phyloP scores from a whole-genome alignment of 441 rosid species.

The Pelargonium australe region DNA sequence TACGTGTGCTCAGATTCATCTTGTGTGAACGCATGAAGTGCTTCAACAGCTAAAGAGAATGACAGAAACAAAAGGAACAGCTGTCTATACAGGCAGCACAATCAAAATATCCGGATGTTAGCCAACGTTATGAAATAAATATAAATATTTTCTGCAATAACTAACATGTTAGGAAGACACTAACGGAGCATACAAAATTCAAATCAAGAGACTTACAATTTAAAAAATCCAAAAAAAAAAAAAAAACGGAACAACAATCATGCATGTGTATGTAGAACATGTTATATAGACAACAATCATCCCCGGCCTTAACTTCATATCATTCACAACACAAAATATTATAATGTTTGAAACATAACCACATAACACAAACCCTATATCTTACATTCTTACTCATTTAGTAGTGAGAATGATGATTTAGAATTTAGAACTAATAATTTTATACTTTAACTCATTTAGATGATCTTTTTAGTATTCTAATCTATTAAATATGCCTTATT shows the following conservation, averaged over 20 bases:
- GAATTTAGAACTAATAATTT: too few species aligned
- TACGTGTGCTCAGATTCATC: conserved; percentile 97
- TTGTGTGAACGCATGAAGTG: conserved; percentile 95
- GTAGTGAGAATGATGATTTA: too few species aligned
- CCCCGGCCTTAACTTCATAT: neutral
- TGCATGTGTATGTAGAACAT: neutral
- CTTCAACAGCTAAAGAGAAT: conserved; percentile 94
- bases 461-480: too few species aligned
- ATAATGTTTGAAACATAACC: neutral
- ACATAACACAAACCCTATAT: neutral
- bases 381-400: neutral
- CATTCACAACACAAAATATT: neutral
- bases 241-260: neutral
- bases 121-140: conserved; percentile 18
- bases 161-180: neutral
- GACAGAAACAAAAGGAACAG: conserved; percentile 97
- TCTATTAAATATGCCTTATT: too few species aligned
- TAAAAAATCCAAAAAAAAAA: too few species aligned
- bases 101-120: conserved; percentile 42
- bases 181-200: neutral
- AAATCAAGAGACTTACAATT: neutral
- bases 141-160: neutral
- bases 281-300: neutral
- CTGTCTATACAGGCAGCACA: conserved; percentile 89
- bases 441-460: too few species aligned